Percentiles rank a stretch among this genome's conserved stretches.
phyloP scores from a whole-genome alignment of 805 yeast species.

The Ogataea ganodermae region DNA sequence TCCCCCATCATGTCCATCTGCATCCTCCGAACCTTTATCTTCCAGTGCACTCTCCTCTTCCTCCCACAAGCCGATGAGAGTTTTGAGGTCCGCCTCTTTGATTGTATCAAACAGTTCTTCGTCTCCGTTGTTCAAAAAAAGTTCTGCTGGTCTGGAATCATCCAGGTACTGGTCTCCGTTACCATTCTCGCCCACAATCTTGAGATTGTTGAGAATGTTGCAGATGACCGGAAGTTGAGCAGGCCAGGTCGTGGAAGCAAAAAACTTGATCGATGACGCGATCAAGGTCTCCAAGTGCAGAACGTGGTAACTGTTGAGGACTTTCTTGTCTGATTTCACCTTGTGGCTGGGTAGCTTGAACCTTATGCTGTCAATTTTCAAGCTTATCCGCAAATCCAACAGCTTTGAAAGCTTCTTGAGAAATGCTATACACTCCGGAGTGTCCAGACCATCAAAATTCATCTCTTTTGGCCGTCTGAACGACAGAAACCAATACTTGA shows the following conservation, averaged over 20 bases:
- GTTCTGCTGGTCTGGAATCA: slow-evolving; percentile 14
- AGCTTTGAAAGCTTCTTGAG: slow-evolving; percentile 11
- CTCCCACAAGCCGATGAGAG: slow-evolving; percentile 19
- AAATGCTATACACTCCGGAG: slow-evolving; percentile 16
- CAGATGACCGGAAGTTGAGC: slow-evolving; percentile 20
- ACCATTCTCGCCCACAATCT: slow-evolving; percentile 14
- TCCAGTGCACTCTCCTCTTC: slow-evolving; percentile 16
- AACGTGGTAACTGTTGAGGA: neutral
- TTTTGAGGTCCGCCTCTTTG: slow-evolving; percentile 11
- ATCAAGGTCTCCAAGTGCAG: slow-evolving; percentile 23
- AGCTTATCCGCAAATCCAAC: slow-evolving; percentile 8
- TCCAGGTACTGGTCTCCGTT: slow-evolving; percentile 12
- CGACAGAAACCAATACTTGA: slow-evolving; percentile 21
- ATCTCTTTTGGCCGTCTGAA: slow-evolving; percentile 19
- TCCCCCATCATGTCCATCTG: neutral
- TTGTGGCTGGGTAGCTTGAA: slow-evolving; percentile 7
- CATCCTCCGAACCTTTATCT: slow-evolving; percentile 7
- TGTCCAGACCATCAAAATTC: slow-evolving; percentile 23
- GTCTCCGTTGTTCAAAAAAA: slow-evolving; percentile 14
- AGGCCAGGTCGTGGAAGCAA: slow-evolving; percentile 20
- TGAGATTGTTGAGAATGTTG: slow-evolving; percentile 20
- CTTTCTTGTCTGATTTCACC: neutral
- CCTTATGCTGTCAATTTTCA: slow-evolving; percentile 18
- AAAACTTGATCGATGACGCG: slow-evolving; percentile 21
- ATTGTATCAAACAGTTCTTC: slow-evolving; percentile 16